Base-by-base conservation (phyloP, 2,329 filamentous ascomycete species). In the Aspergillus sp. region DNA sequence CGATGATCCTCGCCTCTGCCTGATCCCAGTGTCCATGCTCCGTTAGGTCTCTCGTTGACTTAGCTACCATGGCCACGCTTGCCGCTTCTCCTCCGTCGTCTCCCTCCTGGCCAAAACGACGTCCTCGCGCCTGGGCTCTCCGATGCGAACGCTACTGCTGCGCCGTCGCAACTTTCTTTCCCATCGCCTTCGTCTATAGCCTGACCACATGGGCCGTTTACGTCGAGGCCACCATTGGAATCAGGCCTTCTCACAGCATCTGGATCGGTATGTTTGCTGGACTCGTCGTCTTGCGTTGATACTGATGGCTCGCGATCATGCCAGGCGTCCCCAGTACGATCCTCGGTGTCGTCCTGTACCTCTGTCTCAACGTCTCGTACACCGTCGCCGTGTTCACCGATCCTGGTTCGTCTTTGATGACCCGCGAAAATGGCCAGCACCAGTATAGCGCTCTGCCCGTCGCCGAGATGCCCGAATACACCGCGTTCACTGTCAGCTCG, bases 121-220 rank as follows among this genome's bases (percentile, higher is more conserved):
- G 60, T n/a, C 44, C 55, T 20, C 58, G 56, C 30, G 52, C 55
- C 12, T 64, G 61, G 51, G 61, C 63, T 8, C 58, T 62, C 37
- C 61, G 52, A 43, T 69, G 83, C 49, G 88, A 95, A 69, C 81
- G 86, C 30, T 80, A 75, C 52, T 95, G 86, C 69, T 96, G 88
- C 65, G 66, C 71, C 26, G 74, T 78, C 39, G 71, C 82, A 33
- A 83, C 77, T 15, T 94, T 86, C 59, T 84, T 93, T 46, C 89
- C 89, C n/a, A 70, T 96, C 12, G 67, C 68, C 16, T 94, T 96
- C 54, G 84, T 96, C 37, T 95, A 94, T 53, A 74, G 81, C 35
- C 61, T 95, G 45, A 89, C 86, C n/a, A 82, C 82, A 8, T 98
- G 91, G 91, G 88, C 86, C 2, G 75, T 82, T n/a, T 95, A 82